Evolutionary conservation across 2,329 filamentous ascomycete species (phyloP), one percentile per base, ranked within the genome.

Genomic region (Pseudogymnoascus sp.): DNA sequence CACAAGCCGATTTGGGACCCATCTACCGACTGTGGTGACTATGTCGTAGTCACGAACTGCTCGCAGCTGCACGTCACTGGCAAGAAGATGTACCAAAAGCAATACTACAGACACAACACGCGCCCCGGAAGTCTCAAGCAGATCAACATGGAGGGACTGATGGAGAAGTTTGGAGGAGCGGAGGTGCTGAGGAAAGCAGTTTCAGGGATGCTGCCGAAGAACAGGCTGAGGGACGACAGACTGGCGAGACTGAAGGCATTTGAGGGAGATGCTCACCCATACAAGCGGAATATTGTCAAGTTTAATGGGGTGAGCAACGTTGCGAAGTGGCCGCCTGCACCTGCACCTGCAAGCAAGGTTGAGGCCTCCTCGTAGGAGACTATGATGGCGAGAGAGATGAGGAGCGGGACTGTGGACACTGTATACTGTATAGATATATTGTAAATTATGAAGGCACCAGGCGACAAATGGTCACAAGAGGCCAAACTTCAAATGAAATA

Each of bases 1-100:
- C 89, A 99, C 84, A 99, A 99, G 80, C 95, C 95, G 22, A 96
- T 95, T 76, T 99, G 87, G 80, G 91, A 98, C 78, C 95, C 95
- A 1, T 96, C 92, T 22, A 97, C 93, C 66, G 95, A 99, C 82
- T 98, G 95, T 82, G 95, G 95, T 70, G 95, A 99, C 85, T 99
- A 99, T 77, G 93, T 99, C 11, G 93, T 99, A 0, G 93, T 95
- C 61, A 91, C 91, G 38, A 88, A 92, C 75, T 98, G 95, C 81
- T 84, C 89, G 41, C 87, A 93, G 59, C 82, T 99, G 60, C 87
- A 93, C 79, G 89, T 87, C 1, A 98, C 95, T 6, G 95, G 95
- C 69, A 90, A 90, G 75, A 99, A 99, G 81, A 89, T 87, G 75
- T 88, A 85, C 78, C 91, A 96, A 80, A 99, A 99, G 82, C 88